Base-by-base conservation (phyloP, 371 early-diverging fungal genomes). In the Mucor circinelloides region DNA sequence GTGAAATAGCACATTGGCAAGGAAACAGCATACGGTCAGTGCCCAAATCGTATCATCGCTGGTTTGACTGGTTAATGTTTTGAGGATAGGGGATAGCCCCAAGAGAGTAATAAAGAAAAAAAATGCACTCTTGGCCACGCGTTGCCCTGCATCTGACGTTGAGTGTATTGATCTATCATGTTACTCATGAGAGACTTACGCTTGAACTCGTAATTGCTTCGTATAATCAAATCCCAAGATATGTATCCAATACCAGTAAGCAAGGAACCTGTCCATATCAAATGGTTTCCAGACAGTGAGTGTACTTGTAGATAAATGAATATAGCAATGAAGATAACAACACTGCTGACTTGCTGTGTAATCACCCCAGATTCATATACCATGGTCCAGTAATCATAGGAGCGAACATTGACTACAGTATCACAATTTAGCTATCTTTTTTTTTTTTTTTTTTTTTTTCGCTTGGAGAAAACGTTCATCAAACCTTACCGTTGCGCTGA, bases 41-140 rank as follows among this genome's bases (percentile, higher is more conserved):
- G 98, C 96, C 93, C 95, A 99, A 28, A 99, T 96, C 0, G 97
- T 93, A 75, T 99, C 99, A 62, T 87, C 86, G 59, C 94, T 94
- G 7, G 89, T 97, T 68, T 93, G 93, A 64, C 90, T 86, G 1
- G 98, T 99, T 66, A 99, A 78, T 2, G 97, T 99, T 68, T 91
- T 90, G 67, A 98, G 80, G 28, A 97, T 90, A 3, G 99, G 98
- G 2, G 97, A 94, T 3, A 99, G 80, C 0, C 94, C 94, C 17
- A 96, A 81, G 19, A 98, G 71, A 1, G 94, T 87, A 17, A 89
- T 76, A 50, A 90, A 88, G 71, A 97, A 89, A 17, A 97, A 77
- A 1, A 91, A 75, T 9, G 90, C 90, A 60, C 93, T 89, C 71
- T 93, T 94, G 27, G 88, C 81, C 27, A 91, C 88, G 57, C 81